Percentiles rank a stretch among this genome's conserved stretches.
Conservation (phyloP, 495 filamentous ascomycete species). For the Penicillium ochrochloron region DNA sequence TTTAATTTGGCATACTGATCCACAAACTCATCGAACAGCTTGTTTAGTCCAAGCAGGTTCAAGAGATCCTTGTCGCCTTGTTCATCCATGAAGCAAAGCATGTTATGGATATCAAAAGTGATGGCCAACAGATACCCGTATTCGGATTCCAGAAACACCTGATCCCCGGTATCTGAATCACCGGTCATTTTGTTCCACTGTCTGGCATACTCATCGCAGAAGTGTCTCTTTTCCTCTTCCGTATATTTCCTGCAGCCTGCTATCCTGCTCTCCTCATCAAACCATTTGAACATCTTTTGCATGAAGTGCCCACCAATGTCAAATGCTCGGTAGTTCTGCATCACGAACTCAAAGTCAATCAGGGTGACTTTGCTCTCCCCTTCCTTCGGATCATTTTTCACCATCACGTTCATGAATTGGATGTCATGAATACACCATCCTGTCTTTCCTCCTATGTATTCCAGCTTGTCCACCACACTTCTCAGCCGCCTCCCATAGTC, state of each 20-base stretch:
- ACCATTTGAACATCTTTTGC: slow-evolving; percentile 45
- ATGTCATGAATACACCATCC: slow-evolving; percentile 42
- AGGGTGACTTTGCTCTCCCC: slow-evolving; percentile 33
- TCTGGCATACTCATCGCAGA: too few species aligned
- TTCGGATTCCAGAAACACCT: too few species aligned
- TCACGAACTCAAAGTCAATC: slow-evolving; percentile 40
- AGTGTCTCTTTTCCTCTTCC: slow-evolving; percentile 10
- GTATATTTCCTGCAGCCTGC: slow-evolving; percentile 35
- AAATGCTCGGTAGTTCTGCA: slow-evolving; percentile 39
- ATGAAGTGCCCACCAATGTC: slow-evolving; percentile 42
- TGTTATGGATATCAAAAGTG: too few species aligned
- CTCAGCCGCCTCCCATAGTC: too few species aligned
- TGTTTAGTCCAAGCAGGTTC: too few species aligned
- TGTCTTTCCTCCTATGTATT: slow-evolving; percentile 29
- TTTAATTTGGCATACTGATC: too few species aligned
- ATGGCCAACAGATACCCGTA: too few species aligned
- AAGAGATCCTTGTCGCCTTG: too few species aligned
- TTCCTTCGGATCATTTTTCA: slow-evolving; percentile 30
- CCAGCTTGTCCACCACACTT: slow-evolving; percentile 24
- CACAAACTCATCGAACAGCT: too few species aligned
- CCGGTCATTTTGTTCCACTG: too few species aligned
- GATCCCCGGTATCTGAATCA: too few species aligned
- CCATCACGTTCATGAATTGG: slow-evolving; percentile 39
- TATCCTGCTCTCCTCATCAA: slow-evolving; percentile 37
- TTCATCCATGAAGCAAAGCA: too few species aligned